phyloP scores from a whole-genome alignment of 164 flowering plant genomes.

The Buxus sempervirens region DNA sequence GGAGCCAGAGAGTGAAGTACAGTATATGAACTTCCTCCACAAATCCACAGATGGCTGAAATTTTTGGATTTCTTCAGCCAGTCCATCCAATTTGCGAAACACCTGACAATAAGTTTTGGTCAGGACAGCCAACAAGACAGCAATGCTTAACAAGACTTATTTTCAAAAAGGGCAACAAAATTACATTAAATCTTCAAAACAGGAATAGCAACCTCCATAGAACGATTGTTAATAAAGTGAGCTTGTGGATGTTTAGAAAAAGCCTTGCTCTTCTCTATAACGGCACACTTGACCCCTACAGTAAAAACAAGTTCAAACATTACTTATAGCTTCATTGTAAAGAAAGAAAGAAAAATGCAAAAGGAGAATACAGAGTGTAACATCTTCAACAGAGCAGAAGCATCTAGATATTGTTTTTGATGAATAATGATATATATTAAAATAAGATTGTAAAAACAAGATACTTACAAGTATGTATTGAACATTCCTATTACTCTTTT shows the following conservation, averaged over 20 bases:
- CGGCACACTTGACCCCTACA: constrained; percentile 75
- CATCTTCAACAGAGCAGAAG: no score
- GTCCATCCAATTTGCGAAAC: constrained; percentile 77
- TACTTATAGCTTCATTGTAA: neutral
- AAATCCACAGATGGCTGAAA: constrained; percentile 80
- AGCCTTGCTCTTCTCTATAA: constrained; percentile 63
- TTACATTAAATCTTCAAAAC: neutral
- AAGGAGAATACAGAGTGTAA: no score
- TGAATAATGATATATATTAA: no score
- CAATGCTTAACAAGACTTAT: neutral
- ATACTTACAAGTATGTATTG: no score
- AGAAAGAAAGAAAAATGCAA: neutral
- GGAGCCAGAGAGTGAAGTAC: constrained; percentile 79
- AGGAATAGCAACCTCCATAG: constrained; percentile 80
- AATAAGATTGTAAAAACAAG: no score
- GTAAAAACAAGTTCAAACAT: constrained; percentile 4
- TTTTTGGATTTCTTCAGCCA: constrained; percentile 71
- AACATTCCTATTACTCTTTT: no score
- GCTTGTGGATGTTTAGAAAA: constrained; percentile 95
- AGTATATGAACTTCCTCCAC: constrained; percentile 93
- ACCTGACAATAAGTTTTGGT: constrained; percentile 44
- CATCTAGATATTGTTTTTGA: no score
- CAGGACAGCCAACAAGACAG: constrained; percentile 11
- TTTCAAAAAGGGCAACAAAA: constrained; percentile 2
- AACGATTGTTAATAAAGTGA: constrained; percentile 90